Conservation (phyloP, 164 flowering plant species). For the Pachysandra terminalis region DNA sequence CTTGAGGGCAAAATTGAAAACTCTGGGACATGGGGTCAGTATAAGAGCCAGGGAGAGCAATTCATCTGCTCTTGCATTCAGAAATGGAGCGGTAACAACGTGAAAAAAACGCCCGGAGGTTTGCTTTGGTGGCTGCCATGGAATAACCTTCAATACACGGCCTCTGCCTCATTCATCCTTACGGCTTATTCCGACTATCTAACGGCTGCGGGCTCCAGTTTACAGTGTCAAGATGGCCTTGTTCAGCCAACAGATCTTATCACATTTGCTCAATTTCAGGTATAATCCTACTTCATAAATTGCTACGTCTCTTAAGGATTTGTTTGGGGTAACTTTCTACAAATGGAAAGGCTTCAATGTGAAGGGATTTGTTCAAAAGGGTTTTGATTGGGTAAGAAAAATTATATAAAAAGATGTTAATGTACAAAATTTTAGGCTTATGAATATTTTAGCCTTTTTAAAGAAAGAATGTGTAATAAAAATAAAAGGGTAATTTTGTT, state of each 20-base stretch:
- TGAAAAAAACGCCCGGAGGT: slow-evolving; percentile 39
- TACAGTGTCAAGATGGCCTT: slow-evolving; percentile 34
- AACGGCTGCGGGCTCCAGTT: neutral
- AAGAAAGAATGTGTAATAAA: too few species aligned
- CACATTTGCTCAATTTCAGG: slow-evolving; percentile 41
- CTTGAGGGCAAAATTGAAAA: slow-evolving; percentile 26
- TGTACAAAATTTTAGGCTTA: too few species aligned
- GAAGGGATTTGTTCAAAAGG: too few species aligned
- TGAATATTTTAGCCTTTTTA: too few species aligned
- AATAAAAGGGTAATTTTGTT: too few species aligned
- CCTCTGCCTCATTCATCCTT: slow-evolving; percentile 33
- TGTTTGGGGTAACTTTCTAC: too few species aligned
- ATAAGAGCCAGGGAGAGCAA: slow-evolving; percentile 39
- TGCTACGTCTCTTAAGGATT: too few species aligned
- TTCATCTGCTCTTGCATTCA: slow-evolving; percentile 46
- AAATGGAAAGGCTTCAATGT: too few species aligned
- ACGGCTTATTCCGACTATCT: slow-evolving; percentile 41
- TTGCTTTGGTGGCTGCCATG: slow-evolving; percentile 34
- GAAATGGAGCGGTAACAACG: slow-evolving; percentile 41
- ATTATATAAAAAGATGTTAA: too few species aligned
- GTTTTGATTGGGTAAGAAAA: too few species aligned
- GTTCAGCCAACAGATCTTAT: slow-evolving; percentile 28
- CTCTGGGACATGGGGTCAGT: slow-evolving; percentile 23
- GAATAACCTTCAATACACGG: slow-evolving; percentile 44
- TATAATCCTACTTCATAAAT: too few species aligned